A percentile compares a stretch with the other conserved stretches of the same genome.
phyloP scores from a whole-genome alignment of 2,329 filamentous ascomycete species.

The Fusarium sp. region DNA sequence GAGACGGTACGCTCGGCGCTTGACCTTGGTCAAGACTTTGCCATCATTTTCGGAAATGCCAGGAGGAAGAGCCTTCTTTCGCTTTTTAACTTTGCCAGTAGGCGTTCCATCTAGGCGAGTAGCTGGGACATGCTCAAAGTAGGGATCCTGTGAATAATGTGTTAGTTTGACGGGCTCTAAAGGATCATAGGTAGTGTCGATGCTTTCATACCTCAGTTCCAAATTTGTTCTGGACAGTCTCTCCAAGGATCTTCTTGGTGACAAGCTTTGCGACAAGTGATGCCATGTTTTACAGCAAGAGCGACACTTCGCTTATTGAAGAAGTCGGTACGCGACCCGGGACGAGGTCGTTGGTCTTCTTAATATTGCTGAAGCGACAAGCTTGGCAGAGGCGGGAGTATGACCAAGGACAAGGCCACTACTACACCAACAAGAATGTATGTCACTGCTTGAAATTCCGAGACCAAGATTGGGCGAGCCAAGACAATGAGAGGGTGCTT shows the following conservation, averaged over 20 bases:
- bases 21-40: constrained; percentile 84
- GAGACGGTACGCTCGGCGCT: constrained; percentile 84
- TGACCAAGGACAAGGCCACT: not conserved
- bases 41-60: constrained; percentile 87
- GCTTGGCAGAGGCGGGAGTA: not conserved
- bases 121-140: constrained; percentile 84
- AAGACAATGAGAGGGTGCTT: constrained; percentile 4
- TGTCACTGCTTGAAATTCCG: constrained; percentile 14
- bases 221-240: constrained; percentile 67
- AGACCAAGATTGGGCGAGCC: constrained; percentile 27
- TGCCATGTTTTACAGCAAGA: constrained; percentile 56
- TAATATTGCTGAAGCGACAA: not conserved
- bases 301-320: not conserved
- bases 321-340: not conserved
- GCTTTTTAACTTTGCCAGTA: constrained; percentile 79
- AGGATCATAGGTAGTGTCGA: not conserved
- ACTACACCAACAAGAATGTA: constrained; percentile 12
- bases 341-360: not conserved
- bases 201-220: constrained; percentile 61
- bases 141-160: constrained; percentile 75
- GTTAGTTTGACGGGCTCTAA: not conserved
- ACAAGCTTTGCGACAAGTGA: constrained; percentile 64
- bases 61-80: constrained; percentile 83
- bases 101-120: constrained; percentile 74
- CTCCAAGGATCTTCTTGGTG: constrained; percentile 66